Evolutionary conservation across 2,329 filamentous ascomycete genomes (phyloP).

Genomic region (Penicillium sp.): DNA sequence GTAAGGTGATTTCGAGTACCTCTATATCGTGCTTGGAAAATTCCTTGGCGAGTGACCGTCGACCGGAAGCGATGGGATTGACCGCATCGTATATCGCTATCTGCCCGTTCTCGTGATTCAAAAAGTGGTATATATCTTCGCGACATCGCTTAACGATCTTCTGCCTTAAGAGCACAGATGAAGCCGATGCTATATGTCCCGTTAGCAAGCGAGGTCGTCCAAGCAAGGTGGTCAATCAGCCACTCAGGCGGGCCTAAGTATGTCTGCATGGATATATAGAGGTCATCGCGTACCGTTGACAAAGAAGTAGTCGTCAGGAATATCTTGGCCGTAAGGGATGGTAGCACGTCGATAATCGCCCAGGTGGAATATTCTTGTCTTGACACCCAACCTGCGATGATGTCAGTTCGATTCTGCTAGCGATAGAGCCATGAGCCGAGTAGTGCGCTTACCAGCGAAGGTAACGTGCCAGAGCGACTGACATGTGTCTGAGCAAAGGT

Average conservation of each 20-base stretch:
- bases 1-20: too few relatives aligned
- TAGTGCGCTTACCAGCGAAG: conserved; percentile 64
- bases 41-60: conserved; percentile 80
- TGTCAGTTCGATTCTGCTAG: too few relatives aligned
- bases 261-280: too few relatives aligned
- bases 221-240: too few relatives aligned
- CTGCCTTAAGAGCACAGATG: conserved; percentile 85
- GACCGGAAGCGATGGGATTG: conserved; percentile 75
- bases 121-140: conserved; percentile 90
- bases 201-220: too few relatives aligned
- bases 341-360: conserved; percentile 93
- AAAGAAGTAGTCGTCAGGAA: conserved; percentile 96
- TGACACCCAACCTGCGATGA: conserved; percentile 70
- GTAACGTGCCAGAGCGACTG: conserved; percentile 88
- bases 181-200: conserved; percentile 56
- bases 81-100: conserved; percentile 98
- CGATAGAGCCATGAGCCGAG: too few relatives aligned
- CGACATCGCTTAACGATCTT: conserved; percentile 97
- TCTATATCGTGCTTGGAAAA: conserved; percentile 93
- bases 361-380: conserved; percentile 93
- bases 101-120: conserved; percentile 94
- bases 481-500: conserved; percentile 60
- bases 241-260: too few relatives aligned
- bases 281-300: conserved; percentile 65
- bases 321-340: conserved; percentile 68